Conservation (phyloP, 805 yeast species). For the Metschnikowia borealis region DNA sequence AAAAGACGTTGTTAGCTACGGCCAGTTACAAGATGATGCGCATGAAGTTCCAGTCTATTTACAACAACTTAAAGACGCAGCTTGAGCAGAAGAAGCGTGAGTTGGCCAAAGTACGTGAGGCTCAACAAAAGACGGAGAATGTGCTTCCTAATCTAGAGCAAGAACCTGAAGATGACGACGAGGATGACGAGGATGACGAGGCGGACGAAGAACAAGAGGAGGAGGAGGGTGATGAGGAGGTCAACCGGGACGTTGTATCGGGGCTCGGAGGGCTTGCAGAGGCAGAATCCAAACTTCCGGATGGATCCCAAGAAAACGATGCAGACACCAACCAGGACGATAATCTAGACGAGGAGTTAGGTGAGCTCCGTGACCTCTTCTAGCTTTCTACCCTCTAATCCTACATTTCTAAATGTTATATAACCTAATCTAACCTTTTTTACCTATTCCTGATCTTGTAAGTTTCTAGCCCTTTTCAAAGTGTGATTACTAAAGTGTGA, state of each 20-base stretch:
- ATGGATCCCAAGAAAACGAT: conserved; percentile 22
- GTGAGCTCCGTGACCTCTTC: conserved; percentile 29
- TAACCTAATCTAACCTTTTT: too few species aligned
- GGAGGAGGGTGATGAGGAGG: conserved; percentile 6
- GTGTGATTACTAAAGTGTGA: too few species aligned
- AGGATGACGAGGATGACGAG: conserved; percentile 11
- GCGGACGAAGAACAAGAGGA: conserved; percentile 9
- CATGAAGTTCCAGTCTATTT: conserved; percentile 79
- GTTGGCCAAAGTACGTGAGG: conserved; percentile 17
- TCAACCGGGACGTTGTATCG: conserved; percentile 1
- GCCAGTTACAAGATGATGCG: conserved; percentile 82
- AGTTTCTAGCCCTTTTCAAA: too few species aligned
- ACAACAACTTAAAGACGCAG: conserved; percentile 72
- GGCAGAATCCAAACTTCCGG: neutral
- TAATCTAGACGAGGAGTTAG: conserved; percentile 31
- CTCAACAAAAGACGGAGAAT: conserved; percentile 12
- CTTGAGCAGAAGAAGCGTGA: conserved; percentile 59
- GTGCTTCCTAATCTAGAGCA: neutral
- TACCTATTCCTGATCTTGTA: too few species aligned
- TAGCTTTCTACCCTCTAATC: neutral
- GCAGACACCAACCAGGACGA: conserved; percentile 23
- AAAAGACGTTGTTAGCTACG: conserved; percentile 64
- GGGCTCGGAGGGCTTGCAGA: conserved; percentile 16
- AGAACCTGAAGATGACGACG: conserved; percentile 6
- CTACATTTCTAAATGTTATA: too few species aligned